A percentile compares a stretch with the other conserved stretches of the same genome.
These are phyloP conservation scores for Yarrowia porcina DNA, from an alignment of 805 yeast species.

Conservation along the genomic window DNA sequence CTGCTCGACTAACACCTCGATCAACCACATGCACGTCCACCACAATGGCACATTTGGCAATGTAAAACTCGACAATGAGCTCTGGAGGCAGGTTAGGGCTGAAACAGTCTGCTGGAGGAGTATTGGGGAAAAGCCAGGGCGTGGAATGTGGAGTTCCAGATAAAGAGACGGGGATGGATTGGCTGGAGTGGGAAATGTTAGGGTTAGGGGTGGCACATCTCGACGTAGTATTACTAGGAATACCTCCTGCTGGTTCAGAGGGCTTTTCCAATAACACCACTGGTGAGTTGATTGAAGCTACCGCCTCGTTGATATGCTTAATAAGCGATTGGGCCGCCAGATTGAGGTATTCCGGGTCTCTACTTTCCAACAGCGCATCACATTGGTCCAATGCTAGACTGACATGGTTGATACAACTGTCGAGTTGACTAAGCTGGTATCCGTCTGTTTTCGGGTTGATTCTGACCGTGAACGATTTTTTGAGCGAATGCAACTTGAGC, in stretches of 20 bases:
- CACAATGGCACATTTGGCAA: conserved; percentile 19
- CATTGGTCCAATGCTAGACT: conserved; percentile 1
- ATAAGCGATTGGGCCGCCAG: neutral
- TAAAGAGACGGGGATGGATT: neutral
- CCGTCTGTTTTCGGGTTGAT: conserved; percentile 7
- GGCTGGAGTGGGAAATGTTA: conserved; percentile 7
- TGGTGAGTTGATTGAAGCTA: conserved; percentile 6
- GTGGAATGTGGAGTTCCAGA: neutral
- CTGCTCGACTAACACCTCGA: neutral
- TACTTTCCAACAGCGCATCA: neutral
- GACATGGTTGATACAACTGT: conserved; percentile 20
- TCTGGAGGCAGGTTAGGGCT: conserved; percentile 13
- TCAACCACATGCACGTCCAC: conserved; percentile 17
- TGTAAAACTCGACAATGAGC: conserved; percentile 22
- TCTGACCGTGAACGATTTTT: neutral
- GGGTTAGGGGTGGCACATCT: conserved; percentile 12
- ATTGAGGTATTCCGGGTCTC: neutral
- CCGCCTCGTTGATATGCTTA: conserved; percentile 8
- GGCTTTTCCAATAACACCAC: conserved; percentile 12
- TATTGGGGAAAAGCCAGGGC: conserved; percentile 13
- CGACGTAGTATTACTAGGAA: neutral
- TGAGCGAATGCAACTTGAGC: neutral
- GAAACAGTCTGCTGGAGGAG: conserved; percentile 9
- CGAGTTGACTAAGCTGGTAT: neutral
- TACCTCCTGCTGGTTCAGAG: conserved; percentile 15